Evolutionary conservation across 2,329 filamentous ascomycete species (phyloP).

Genomic region (Sclerotinia borealis): DNA sequence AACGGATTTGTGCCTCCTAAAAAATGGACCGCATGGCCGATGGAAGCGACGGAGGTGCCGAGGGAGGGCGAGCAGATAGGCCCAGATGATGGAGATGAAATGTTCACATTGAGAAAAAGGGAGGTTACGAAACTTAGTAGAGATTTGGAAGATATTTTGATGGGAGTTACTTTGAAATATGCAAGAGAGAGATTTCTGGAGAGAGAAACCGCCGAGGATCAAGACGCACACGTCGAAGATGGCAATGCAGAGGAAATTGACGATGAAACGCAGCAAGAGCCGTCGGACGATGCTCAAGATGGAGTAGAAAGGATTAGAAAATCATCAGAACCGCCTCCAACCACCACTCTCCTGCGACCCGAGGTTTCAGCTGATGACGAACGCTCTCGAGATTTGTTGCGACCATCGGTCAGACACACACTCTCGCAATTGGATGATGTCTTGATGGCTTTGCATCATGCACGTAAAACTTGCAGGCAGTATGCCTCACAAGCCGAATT

Average conservation of each 20-base stretch:
- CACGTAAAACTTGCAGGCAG: slow-evolving; percentile 47
- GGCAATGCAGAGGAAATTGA: slow-evolving; percentile 17
- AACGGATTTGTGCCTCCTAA: slow-evolving; percentile 46
- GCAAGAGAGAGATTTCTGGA: slow-evolving; percentile 60
- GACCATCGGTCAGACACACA: slow-evolving; percentile 64
- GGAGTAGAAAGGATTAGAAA: slow-evolving; percentile 14
- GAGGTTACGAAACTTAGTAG: slow-evolving; percentile 47
- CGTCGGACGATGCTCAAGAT: not conserved
- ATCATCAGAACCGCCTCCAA: not conserved
- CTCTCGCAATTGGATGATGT: slow-evolving; percentile 64
- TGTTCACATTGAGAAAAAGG: slow-evolving; percentile 44
- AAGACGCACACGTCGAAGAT: slow-evolving; percentile 11
- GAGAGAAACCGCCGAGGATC: slow-evolving; percentile 26
- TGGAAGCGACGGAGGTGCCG: slow-evolving; percentile 57
- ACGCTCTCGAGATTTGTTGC: slow-evolving; percentile 55
- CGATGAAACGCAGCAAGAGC: not conserved
- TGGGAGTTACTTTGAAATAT: slow-evolving; percentile 56
- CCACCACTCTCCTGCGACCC: slow-evolving; percentile 34
- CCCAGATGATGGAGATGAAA: slow-evolving; percentile 42
- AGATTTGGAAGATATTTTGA: slow-evolving; percentile 63
- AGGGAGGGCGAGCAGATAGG: slow-evolving; percentile 45
- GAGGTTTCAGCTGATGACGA: slow-evolving; percentile 66
- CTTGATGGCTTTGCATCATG: slow-evolving; percentile 63
- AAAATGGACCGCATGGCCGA: slow-evolving; percentile 81
- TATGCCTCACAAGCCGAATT: slow-evolving; percentile 31